A percentile compares a stretch with the other conserved stretches of the same genome.
Evolutionary conservation across 352 stramenopile genomes (phyloP).

Genomic region (Phytophthora agathidicida): DNA sequence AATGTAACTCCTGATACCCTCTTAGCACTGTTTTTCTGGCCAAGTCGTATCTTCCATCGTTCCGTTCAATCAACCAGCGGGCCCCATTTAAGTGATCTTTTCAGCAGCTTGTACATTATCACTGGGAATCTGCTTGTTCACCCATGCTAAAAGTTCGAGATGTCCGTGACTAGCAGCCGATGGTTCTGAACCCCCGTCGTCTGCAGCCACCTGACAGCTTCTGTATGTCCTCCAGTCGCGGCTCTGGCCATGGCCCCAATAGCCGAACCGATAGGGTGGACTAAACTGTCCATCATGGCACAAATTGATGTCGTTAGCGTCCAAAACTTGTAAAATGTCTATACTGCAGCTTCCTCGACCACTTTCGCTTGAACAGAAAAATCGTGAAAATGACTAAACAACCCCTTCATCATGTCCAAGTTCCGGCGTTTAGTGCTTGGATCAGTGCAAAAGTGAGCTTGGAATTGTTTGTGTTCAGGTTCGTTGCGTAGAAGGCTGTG

Average conservation of each 20-base stretch:
- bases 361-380: too few species aligned
- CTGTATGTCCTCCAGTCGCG: not conserved
- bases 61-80: constrained; percentile 3
- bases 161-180: not conserved
- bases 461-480: not conserved
- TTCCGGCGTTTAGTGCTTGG: not conserved
- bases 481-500: constrained; percentile 1
- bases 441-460: not conserved
- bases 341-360: too few species aligned
- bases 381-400: too few species aligned
- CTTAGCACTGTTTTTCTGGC: not conserved
- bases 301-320: too few species aligned
- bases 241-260: constrained; percentile 6
- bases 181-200: not conserved
- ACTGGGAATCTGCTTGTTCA: not conserved
- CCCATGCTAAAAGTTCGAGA: not conserved
- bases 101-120: not conserved
- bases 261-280: too few species aligned
- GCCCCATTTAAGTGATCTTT: not conserved
- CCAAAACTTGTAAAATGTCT: too few species aligned
- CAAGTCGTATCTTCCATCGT: not conserved
- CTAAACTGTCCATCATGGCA: too few species aligned
- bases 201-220: not conserved
- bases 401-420: not conserved
- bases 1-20: not conserved